A percentile compares a stretch with the other conserved stretches of the same genome.
phyloP scores from a whole-genome alignment of 768 basidiomycete genomes.

The Strobilomyces echinocephalus region DNA sequence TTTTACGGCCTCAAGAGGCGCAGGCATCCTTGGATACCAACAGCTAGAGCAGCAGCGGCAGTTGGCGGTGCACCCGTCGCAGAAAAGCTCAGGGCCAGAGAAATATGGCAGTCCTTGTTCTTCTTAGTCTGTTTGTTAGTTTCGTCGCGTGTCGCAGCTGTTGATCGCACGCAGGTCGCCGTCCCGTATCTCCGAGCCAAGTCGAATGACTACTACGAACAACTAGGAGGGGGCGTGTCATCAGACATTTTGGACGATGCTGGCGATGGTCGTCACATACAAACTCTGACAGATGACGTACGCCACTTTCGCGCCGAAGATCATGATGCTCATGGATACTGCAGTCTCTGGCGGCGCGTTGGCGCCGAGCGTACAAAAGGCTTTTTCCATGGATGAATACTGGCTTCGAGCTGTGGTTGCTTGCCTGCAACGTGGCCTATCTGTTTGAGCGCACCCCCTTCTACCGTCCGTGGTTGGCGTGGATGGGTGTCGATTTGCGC shows the following conservation, averaged over 20 bases:
- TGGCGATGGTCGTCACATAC: conserved; percentile 40
- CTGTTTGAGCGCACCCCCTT: conserved; percentile 81
- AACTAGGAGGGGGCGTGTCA: conserved; percentile 75
- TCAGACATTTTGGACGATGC: conserved; percentile 61
- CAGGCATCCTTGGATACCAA: conserved; percentile 64
- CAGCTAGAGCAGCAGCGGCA: conserved; percentile 61
- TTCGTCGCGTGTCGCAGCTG: background rate
- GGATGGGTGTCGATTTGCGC: conserved; percentile 80
- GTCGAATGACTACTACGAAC: conserved; percentile 85
- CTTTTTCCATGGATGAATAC: conserved; percentile 82
- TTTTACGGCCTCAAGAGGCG: conserved; percentile 91
- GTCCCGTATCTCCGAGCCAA: conserved; percentile 89
- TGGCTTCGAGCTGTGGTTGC: conserved; percentile 73
- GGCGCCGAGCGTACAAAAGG: conserved; percentile 61
- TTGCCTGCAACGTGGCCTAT: conserved; percentile 83
- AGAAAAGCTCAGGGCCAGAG: conserved; percentile 60
- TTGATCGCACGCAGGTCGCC: conserved; percentile 48
- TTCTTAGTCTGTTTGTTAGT: conserved; percentile 61
- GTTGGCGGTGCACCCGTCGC: conserved; percentile 60
- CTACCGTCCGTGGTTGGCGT: conserved; percentile 88
- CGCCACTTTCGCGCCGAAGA: conserved; percentile 8
- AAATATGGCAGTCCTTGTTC: conserved; percentile 72
- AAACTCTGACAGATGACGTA: conserved; percentile 52
- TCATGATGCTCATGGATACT: conserved; percentile 1
- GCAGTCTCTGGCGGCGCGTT: conserved; percentile 49